Percentiles rank a stretch among this genome's conserved stretches.
Conservation (phyloP, 1,284 basidiomycete species). For the Heterobasidion occidentale region DNA sequence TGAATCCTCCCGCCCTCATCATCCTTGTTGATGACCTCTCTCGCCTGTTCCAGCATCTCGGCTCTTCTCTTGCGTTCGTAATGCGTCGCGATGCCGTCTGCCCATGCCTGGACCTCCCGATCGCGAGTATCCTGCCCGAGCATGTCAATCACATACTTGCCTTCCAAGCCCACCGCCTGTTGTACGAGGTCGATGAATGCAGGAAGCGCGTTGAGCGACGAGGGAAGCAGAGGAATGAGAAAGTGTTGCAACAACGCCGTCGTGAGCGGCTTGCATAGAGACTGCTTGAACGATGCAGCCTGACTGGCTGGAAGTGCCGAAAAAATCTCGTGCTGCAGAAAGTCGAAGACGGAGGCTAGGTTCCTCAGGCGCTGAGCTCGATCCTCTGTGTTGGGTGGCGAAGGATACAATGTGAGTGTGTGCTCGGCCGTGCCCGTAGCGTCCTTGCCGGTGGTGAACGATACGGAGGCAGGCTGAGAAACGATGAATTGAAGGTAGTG, state of each 20-base stretch:
- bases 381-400: constrained; percentile 33
- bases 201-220: constrained; percentile 47
- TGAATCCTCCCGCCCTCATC: constrained; percentile 23
- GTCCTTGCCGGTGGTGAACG: constrained; percentile 24
- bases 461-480: constrained; percentile 39
- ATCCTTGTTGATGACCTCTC: constrained; percentile 36
- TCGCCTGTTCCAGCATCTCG: constrained; percentile 49
- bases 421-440: constrained; percentile 26
- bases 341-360: constrained; percentile 44
- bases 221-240: constrained; percentile 60
- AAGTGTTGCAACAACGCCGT: constrained; percentile 55
- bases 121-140: constrained; percentile 43
- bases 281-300: constrained; percentile 34
- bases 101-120: constrained; percentile 52
- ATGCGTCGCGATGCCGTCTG: constrained; percentile 52
- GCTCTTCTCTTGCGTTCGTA: constrained; percentile 66
- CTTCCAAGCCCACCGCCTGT: constrained; percentile 57
- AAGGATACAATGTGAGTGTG: constrained; percentile 37
- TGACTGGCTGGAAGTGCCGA: constrained; percentile 43
- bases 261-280: constrained; percentile 50
- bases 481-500: constrained; percentile 55
- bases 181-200: constrained; percentile 50
- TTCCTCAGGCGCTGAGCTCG: constrained; percentile 39
- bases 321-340: constrained; percentile 49
- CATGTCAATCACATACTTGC: constrained; percentile 38